Conservation (phyloP, 306 rosid genomes). For the Quercus engelmannii region DNA sequence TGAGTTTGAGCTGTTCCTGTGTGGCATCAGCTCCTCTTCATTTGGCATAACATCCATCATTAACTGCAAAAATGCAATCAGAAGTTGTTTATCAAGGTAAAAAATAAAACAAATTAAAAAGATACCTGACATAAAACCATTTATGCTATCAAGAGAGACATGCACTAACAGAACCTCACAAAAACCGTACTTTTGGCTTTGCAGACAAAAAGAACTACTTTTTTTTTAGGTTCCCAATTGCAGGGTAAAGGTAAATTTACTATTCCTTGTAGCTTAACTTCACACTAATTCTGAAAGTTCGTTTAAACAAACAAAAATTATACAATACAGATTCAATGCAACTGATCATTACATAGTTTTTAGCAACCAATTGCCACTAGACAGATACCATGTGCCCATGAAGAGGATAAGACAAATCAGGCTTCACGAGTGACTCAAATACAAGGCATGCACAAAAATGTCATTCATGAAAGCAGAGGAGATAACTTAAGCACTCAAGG, state of each 20-base stretch:
- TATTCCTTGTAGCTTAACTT: background rate
- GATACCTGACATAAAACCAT: background rate
- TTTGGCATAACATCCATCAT: constrained; percentile 57
- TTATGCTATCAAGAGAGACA: background rate
- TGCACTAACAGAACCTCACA: background rate
- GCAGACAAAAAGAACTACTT: background rate
- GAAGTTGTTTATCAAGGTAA: background rate
- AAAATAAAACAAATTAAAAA: background rate
- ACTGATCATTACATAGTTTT: too few relatives aligned
- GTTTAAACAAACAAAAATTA: background rate
- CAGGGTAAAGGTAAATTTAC: too few relatives aligned
- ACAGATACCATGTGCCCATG: background rate
- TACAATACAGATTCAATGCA: background rate
- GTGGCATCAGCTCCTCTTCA: constrained; percentile 74
- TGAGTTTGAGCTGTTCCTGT: constrained; percentile 30
- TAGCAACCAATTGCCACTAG: too few relatives aligned
- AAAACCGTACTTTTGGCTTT: background rate
- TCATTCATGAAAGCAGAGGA: background rate
- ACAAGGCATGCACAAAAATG: background rate
- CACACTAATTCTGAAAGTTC: background rate
- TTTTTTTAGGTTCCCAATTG: background rate
- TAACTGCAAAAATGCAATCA: constrained; percentile 40
- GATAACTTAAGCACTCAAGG: too few relatives aligned
- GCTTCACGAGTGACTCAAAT: background rate
- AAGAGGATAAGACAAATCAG: background rate